Evolutionary conservation across 352 stramenopile species (phyloP).

Genomic region (Globisporangium polare): DNA sequence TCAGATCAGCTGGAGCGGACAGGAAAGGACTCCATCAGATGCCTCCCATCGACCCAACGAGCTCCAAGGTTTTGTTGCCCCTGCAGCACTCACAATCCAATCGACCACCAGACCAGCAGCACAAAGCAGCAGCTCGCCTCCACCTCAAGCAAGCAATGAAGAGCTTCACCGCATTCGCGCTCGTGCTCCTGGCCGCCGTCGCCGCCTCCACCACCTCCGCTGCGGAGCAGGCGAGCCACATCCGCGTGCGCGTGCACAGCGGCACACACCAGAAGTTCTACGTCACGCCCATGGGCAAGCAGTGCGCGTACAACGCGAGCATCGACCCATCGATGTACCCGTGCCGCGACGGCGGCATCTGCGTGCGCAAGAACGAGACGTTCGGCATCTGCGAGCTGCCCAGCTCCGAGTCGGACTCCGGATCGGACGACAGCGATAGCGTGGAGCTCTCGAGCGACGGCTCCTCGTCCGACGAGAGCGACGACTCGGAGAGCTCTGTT

Average conservation of each 20-base stretch:
- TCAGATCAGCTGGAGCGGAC: too few species aligned
- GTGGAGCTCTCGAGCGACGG: slow-evolving; percentile 11
- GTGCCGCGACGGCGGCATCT: slow-evolving; percentile 39
- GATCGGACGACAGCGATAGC: slow-evolving; percentile 12
- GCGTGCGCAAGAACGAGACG: slow-evolving; percentile 49
- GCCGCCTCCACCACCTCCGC: slow-evolving; percentile 16
- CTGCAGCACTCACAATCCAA: slow-evolving; percentile 4
- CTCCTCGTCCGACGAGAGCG: slow-evolving; percentile 4
- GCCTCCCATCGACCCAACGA: neutral
- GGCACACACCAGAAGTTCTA: slow-evolving; percentile 41
- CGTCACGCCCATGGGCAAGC: slow-evolving; percentile 46
- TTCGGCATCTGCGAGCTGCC: slow-evolving; percentile 39
- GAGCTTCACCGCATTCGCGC: slow-evolving; percentile 3
- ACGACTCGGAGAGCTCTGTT: slow-evolving; percentile 5
- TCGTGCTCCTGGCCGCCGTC: slow-evolving; percentile 13
- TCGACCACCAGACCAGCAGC: neutral
- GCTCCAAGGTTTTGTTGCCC: neutral
- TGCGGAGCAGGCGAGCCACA: slow-evolving; percentile 25
- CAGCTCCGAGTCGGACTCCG: slow-evolving; percentile 12
- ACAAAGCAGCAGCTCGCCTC: too few species aligned
- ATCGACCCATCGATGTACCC: slow-evolving; percentile 55
- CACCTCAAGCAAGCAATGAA: slow-evolving; percentile 7
- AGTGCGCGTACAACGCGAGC: slow-evolving; percentile 57
- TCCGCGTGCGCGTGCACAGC: slow-evolving; percentile 30
- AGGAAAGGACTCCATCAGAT: neutral